Evolutionary conservation across 768 basidiomycete genomes (phyloP), one percentile per base, ranked within the genome.

Genomic region (Zangia roseola): DNA sequence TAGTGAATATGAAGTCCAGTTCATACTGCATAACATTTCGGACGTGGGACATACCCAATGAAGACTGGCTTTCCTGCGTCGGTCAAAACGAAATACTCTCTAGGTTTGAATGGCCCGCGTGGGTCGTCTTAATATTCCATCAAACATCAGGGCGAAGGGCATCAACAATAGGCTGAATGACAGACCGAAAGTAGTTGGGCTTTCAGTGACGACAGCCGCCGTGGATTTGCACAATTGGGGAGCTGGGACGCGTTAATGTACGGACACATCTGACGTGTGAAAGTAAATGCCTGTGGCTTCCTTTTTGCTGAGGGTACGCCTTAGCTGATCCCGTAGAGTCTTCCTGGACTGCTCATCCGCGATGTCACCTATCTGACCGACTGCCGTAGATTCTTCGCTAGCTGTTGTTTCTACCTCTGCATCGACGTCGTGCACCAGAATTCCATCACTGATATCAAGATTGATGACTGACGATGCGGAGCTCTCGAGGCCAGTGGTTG

Each of bases 61-160:
- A 90, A 99, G 10, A 99, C 94, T n/a, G 94, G 94, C 68, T 99
- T 98, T 24, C 97, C 97, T 25, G 97, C 97, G 53, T 94, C 84
- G 0, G 94, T 97, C 17, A 98, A 77, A 14, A 97, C 81, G 62
- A 90, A 97, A 67, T 97, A 99, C 62, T 91, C 82, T 44, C 94
- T 77, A 20, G 79, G 81, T 43, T 75, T 71, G 59, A 68, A 69
- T 13, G 52, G 53, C n/a, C 64, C 55, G 2, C 44, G 53, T 28
- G 41, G 39, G 44, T 41, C 52, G 39, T 56, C 54, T 59, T 39
- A 31, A 35, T 12, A 39, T 45, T 12, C 31, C 5, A 34, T 7
- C 10, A 38, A 10, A 47, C 35, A 26, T 57, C 38, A 48, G 51
- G 34, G 28, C 10, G 26, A 44, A 25, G 31, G 28, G 44, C 46